Percentiles rank a stretch among this genome's conserved stretches.
These are phyloP conservation scores for Sistotremastrum niveocremeum DNA, from an alignment of 768 basidiomycete genomes.

Conservation along the genomic window DNA sequence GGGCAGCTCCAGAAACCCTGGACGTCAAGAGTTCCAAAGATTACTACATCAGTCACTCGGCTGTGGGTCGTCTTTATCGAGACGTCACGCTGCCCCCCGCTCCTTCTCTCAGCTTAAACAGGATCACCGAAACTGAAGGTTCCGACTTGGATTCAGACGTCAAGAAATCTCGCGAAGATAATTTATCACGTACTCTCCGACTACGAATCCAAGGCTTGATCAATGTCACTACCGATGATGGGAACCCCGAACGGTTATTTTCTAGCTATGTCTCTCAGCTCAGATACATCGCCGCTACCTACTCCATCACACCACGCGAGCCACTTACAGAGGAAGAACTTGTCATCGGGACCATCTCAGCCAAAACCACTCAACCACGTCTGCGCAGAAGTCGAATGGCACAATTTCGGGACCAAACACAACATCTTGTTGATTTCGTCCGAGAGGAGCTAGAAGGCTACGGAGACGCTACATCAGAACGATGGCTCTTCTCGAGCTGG, in stretches of 20 bases:
- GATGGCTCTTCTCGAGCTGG: slow-evolving; percentile 37
- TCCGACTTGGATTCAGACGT: not conserved
- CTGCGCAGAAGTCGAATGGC: slow-evolving; percentile 34
- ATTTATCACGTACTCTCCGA: not conserved
- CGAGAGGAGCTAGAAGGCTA: slow-evolving; percentile 38
- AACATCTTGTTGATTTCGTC: slow-evolving; percentile 35
- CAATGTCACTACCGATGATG: slow-evolving; percentile 1
- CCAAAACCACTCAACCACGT: slow-evolving; percentile 45
- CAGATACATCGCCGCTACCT: slow-evolving; percentile 30
- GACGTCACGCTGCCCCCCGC: slow-evolving; percentile 31
- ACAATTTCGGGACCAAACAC: slow-evolving; percentile 40
- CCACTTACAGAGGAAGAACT: slow-evolving; percentile 51
- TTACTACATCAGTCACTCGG: slow-evolving; percentile 39
- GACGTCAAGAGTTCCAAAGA: slow-evolving; percentile 7
- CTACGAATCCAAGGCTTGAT: not conserved
- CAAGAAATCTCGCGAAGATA: not conserved
- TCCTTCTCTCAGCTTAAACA: not conserved
- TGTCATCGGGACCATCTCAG: slow-evolving; percentile 50
- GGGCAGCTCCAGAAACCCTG: slow-evolving; percentile 50
- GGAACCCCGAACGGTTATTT: slow-evolving; percentile 9
- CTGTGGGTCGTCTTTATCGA: slow-evolving; percentile 52
- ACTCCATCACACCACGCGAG: slow-evolving; percentile 29
- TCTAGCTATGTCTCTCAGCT: slow-evolving; percentile 33
- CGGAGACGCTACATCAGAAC: slow-evolving; percentile 25
- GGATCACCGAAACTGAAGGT: not conserved